Conservation (phyloP, 441 rosid genomes). For the Omphalea diandra region DNA sequence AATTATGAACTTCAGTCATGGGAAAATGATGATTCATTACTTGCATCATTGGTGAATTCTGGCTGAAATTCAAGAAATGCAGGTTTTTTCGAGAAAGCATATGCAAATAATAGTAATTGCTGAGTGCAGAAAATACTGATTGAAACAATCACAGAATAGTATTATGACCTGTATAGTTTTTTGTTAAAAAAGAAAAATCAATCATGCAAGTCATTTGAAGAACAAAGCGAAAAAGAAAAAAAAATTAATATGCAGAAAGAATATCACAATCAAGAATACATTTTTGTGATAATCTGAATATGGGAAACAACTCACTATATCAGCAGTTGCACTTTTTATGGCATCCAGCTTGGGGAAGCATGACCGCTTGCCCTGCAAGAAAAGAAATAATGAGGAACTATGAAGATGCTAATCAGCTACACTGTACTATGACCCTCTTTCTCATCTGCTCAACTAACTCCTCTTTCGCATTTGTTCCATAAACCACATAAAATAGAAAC, state of each 20-base stretch:
- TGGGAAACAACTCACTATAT: constrained; percentile 66
- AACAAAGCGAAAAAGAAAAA: neutral
- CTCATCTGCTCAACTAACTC: neutral
- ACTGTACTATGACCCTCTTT: neutral
- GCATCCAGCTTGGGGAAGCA: constrained; percentile 91
- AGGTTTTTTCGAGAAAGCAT: neutral
- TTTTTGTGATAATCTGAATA: no score
- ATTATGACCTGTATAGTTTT: neutral
- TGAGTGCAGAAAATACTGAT: neutral
- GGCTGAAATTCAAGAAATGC: no score
- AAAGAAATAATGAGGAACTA: constrained; percentile 11
- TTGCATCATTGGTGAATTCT: neutral
- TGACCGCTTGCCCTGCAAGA: constrained; percentile 69
- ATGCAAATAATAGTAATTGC: neutral
- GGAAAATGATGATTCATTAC: neutral
- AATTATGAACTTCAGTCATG: no score
- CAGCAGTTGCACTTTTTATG: constrained; percentile 87
- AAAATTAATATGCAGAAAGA: neutral
- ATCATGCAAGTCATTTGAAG: neutral
- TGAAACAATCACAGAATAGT: neutral
- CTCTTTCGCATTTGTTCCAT: neutral
- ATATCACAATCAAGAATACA: neutral
- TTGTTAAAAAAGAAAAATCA: neutral
- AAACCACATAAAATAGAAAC: neutral
- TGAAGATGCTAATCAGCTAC: constrained; percentile 13